These are phyloP conservation scores for Serendipita indica DNA, from an alignment of 768 basidiomycete species.

Conservation along the genomic window DNA sequence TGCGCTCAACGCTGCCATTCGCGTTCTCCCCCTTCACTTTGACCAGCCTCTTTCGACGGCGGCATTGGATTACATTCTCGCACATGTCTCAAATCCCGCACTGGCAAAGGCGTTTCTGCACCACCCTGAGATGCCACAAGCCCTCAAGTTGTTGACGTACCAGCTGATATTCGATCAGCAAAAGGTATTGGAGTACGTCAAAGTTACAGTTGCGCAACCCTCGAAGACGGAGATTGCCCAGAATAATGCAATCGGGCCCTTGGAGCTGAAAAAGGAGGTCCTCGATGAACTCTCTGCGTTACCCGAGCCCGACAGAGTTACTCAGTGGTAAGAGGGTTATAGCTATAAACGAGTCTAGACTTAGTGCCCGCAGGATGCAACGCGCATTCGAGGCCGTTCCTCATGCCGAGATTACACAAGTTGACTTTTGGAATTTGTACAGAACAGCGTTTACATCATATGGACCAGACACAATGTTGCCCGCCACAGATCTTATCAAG, in stretches of 20 bases:
- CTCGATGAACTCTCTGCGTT: conserved; percentile 40
- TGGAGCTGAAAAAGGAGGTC: conserved; percentile 58
- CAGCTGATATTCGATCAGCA: conserved; percentile 57
- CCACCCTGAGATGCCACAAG: conserved; percentile 52
- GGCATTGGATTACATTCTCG: conserved; percentile 58
- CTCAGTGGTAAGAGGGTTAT: conserved; percentile 46
- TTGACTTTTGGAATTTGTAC: conserved; percentile 92
- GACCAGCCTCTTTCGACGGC: conserved; percentile 59
- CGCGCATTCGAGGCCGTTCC: conserved; percentile 65
- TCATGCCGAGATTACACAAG: conserved; percentile 77
- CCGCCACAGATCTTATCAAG: conserved; percentile 90
- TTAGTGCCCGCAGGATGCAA: conserved; percentile 55
- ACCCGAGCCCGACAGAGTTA: conserved; percentile 65
- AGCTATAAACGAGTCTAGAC: not conserved
- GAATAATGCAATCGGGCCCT: conserved; percentile 37
- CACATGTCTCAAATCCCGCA: conserved; percentile 55
- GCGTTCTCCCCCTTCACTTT: conserved; percentile 55
- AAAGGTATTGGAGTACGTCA: conserved; percentile 48
- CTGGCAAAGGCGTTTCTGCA: conserved; percentile 68
- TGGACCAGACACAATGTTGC: conserved; percentile 43
- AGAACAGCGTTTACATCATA: conserved; percentile 61
- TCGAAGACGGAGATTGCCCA: conserved; percentile 32
- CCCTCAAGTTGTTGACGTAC: conserved; percentile 50
- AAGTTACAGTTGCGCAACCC: conserved; percentile 25
- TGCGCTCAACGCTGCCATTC: conserved; percentile 46